Base-by-base conservation (phyloP, 208 protist species). In the Crithidia bombi region DNA sequence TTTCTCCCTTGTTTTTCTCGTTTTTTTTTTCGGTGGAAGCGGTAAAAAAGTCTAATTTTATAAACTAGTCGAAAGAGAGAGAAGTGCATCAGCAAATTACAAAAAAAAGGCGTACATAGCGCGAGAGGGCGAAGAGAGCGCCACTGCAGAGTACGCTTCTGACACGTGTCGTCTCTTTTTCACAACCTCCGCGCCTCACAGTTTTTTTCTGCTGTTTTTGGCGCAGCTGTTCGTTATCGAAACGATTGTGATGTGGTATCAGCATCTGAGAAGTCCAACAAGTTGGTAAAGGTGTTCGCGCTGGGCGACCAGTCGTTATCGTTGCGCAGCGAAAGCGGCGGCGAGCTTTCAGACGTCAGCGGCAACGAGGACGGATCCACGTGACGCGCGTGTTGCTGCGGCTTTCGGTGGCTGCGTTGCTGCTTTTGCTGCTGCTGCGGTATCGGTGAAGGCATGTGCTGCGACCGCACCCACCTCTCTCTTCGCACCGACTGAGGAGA, bases 271-370 rank as follows among this genome's bases (percentile, higher is more conserved):
- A 96, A 82, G 44, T 57, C 69, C 19, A 92, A 52, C 10, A 96
- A 71, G 41, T 84, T 84, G 5, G 87, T 96, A 54, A 96, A 96
- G 7, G 81, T 89, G 21, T 85, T 86, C 14, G 57, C 71, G 21
- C 69, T 80, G n/a, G 78, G 65, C 15, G 69, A 74, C 54, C 62
- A 71, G 26, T 81, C 70, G 1, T 19, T 12, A 50, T 58, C 73
- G 5, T 15, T 55, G 19, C 46, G 43, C 32, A 67, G 15, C 0
- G 71, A 75, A 25, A 66, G 19, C 30, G 46, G 28, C 12, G 51
- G 56, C 17, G 61, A 71, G 51, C 26, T 69, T 30, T 75, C 41
- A 5, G 62, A 55, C 3, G 65, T 75, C 1, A 70, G 23, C 0
- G 67, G 65, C 36, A 79, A 52, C 17, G 63, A 76, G 0, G 73